Percentiles rank a stretch among this genome's conserved stretches.
phyloP scores from a whole-genome alignment of 371 early-diverging fungal genomes.

The Lichtheimia ornata region DNA sequence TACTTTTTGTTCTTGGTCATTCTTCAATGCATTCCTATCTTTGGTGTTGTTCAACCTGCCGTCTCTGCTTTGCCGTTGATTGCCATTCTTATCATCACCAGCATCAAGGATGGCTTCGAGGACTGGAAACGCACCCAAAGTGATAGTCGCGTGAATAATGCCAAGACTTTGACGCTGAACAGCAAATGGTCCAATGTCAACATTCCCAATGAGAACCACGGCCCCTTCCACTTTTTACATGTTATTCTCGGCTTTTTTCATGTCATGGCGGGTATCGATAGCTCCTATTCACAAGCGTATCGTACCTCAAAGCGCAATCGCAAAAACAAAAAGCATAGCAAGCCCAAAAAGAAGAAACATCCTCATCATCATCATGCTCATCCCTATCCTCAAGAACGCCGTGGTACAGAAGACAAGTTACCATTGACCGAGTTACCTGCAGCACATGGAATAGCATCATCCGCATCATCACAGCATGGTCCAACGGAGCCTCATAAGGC shows the following conservation, averaged over 20 bases:
- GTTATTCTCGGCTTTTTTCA: slow-evolving; percentile 36
- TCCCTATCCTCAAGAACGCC: not conserved
- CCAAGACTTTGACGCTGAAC: slow-evolving; percentile 48
- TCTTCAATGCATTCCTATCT: slow-evolving; percentile 77
- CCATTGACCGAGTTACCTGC: slow-evolving; percentile 15
- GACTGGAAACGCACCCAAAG: slow-evolving; percentile 90
- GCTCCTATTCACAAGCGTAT: slow-evolving; percentile 19
- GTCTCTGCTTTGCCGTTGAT: slow-evolving; percentile 87
- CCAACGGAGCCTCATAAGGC: not conserved
- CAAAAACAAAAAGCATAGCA: slow-evolving; percentile 1
- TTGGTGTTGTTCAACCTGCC: slow-evolving; percentile 70
- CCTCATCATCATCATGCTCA: not conserved
- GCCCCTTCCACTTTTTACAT: slow-evolving; percentile 25
- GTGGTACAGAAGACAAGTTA: slow-evolving; percentile 17
- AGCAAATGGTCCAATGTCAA: slow-evolving; percentile 60
- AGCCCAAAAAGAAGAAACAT: not conserved
- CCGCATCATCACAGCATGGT: slow-evolving; percentile 11
- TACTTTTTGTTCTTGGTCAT: slow-evolving; percentile 90
- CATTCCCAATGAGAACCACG: slow-evolving; percentile 25
- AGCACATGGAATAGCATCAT: slow-evolving; percentile 1
- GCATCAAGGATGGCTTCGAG: slow-evolving; percentile 92
- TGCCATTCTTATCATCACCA: slow-evolving; percentile 81
- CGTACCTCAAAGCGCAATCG: slow-evolving; percentile 9
- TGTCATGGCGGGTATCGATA: slow-evolving; percentile 25
- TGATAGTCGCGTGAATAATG: slow-evolving; percentile 72